These are phyloP conservation scores for Kodamaea fungicola DNA, from an alignment of 1,139 yeast species.

Conservation along the genomic window DNA sequence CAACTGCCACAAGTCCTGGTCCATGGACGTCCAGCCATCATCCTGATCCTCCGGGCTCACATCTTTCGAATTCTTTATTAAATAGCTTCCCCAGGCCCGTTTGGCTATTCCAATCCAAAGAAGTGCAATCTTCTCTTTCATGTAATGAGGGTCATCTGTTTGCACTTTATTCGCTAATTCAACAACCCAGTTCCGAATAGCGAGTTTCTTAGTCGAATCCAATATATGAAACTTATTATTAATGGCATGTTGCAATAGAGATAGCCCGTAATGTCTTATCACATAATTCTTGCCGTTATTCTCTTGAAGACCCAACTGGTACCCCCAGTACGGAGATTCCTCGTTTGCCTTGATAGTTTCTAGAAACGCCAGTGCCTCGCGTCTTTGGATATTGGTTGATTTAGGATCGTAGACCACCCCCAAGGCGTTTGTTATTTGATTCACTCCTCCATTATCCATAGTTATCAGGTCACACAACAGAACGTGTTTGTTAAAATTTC, in stretches of 20 bases:
- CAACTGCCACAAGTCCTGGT: slow-evolving; percentile 62
- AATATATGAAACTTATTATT: slow-evolving; percentile 50
- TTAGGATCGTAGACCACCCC: slow-evolving; percentile 74
- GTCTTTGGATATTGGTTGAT: slow-evolving; percentile 60
- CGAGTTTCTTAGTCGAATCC: slow-evolving; percentile 60
- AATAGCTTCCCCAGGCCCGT: slow-evolving; percentile 77
- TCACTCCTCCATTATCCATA: slow-evolving; percentile 66
- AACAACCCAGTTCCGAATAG: slow-evolving; percentile 80
- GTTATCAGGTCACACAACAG: slow-evolving; percentile 17
- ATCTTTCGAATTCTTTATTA: slow-evolving; percentile 21
- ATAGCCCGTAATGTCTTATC: slow-evolving; percentile 87
- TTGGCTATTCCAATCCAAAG: slow-evolving; percentile 95
- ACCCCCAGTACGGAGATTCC: slow-evolving; percentile 92
- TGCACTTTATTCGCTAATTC: slow-evolving; percentile 64
- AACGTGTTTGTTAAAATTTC: slow-evolving; percentile 1
- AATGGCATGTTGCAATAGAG: slow-evolving; percentile 73
- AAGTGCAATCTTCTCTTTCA: slow-evolving; percentile 85
- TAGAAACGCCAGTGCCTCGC: slow-evolving; percentile 68
- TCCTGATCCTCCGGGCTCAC: slow-evolving; percentile 29
- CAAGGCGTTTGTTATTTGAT: slow-evolving; percentile 72
- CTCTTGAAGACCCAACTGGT: slow-evolving; percentile 66
- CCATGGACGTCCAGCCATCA: slow-evolving; percentile 93
- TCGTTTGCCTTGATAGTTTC: slow-evolving; percentile 73
- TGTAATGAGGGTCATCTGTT: slow-evolving; percentile 77
- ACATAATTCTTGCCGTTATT: slow-evolving; percentile 62